Percentiles rank a stretch among this genome's conserved stretches.
Evolutionary conservation across 805 yeast genomes (phyloP).

Genomic region (Ascoidea tarda): DNA sequence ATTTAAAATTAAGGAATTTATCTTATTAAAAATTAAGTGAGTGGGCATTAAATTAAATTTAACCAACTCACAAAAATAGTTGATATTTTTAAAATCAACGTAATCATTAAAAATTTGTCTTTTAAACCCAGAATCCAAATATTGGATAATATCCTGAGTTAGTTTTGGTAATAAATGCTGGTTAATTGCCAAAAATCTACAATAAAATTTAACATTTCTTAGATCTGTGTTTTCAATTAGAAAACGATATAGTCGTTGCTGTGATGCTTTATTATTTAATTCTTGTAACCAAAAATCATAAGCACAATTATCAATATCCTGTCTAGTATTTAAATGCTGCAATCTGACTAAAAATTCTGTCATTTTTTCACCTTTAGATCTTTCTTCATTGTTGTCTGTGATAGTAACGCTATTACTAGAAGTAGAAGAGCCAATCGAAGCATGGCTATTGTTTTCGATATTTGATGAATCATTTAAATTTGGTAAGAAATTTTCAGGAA

Average conservation of each 20-base stretch:
- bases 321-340: constrained; percentile 27
- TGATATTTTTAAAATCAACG: constrained; percentile 40
- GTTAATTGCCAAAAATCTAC: constrained; percentile 58
- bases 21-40: constrained; percentile 60
- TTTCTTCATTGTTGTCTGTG: constrained; percentile 9
- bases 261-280: constrained; percentile 62
- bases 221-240: constrained; percentile 35
- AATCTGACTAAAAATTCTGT: constrained; percentile 27
- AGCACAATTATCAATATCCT: constrained; percentile 35
- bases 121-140: constrained; percentile 46
- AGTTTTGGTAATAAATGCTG: constrained; percentile 33
- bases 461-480: constrained; percentile 9
- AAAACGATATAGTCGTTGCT: constrained; percentile 41
- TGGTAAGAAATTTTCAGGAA: constrained; percentile 16
- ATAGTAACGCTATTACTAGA: constrained; percentile 2
- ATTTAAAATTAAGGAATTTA: constrained; percentile 42
- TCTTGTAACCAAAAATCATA: constrained; percentile 31
- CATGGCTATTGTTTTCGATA: constrained; percentile 1
- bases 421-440: constrained; percentile 3
- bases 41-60: constrained; percentile 63
- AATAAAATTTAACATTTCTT: constrained; percentile 33
- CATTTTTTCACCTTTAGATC: constrained; percentile 22
- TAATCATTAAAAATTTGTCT: constrained; percentile 38
- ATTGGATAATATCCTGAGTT: constrained; percentile 34
- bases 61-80: constrained; percentile 59